Base-by-base conservation (phyloP, 345 rosid genomes). In the Turnera subulata region DNA sequence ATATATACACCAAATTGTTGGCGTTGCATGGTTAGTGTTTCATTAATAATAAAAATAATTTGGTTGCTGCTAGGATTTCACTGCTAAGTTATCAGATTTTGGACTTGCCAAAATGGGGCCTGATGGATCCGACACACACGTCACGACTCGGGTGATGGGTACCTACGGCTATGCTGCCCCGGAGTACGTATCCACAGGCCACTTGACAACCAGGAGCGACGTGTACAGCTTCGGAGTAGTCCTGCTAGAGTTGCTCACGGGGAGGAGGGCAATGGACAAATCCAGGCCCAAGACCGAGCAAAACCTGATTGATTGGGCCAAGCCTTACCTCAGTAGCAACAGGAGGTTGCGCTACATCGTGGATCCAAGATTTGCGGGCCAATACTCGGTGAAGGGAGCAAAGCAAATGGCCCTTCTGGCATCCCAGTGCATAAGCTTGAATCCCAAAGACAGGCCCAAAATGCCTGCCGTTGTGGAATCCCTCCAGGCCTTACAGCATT, bases 101-200 rank as follows among this genome's bases (percentile, higher is more conserved):
- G 98, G 96, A 48, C 89, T 89, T 0, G 96, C 98, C 5, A 92
- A 63, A 46, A 86, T 92, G 91, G 96, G 98, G 0, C 98, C 98
- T 16, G 95, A 89, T 62, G 98, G 98, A 25, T 92, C 95, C 4
- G 73, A 92, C 53, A 80, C 96, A 15, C 98, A 92, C 57, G 98
- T 92, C 25, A 86, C 89, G 0, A 89, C 96, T 59, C 78, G 98
- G 5, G 98, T 92, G 35, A 92, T 92, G 98, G 98, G 98, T 10
- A 92, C 98, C 11, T 84, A 86, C 14, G 98, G 96, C 23, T 92
- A 92, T 61, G 95, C 96, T 32, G 98, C 96, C 12, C 96, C 98
- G 0, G 98, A 92, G 76, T 89, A 91, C 57, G 90, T 91, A 46
- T 82, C 95, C 8, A 88, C 96, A 47, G 98, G 98, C 25, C 98